Percentiles rank a stretch among this genome's conserved stretches.
Conservation (phyloP, 768 basidiomycete genomes). For the Boletus eberwhitei region DNA sequence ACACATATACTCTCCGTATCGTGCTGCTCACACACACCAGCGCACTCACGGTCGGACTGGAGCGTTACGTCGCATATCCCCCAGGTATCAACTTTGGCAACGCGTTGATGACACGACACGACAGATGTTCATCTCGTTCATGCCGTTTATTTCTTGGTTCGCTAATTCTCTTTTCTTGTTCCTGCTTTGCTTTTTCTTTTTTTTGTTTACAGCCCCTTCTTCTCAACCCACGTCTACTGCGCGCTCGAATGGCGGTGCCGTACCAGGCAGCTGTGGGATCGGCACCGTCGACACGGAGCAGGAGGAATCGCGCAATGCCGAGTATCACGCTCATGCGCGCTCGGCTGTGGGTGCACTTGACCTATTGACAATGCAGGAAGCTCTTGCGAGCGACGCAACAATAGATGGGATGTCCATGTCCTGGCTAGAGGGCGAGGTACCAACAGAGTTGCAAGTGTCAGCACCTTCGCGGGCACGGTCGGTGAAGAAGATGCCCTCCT, state of each 20-base stretch:
- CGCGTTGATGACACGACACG: slow-evolving; percentile 29
- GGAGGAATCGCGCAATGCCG: slow-evolving; percentile 21
- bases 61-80: slow-evolving; percentile 70
- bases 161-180: background rate
- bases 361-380: background rate
- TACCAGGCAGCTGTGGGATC: slow-evolving; percentile 30
- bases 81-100: slow-evolving; percentile 61
- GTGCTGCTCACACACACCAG: slow-evolving; percentile 11
- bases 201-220: background rate
- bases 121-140: slow-evolving; percentile 10
- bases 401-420: background rate
- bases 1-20: background rate
- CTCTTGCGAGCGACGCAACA: background rate
- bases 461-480: slow-evolving; percentile 8
- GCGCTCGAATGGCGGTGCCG: slow-evolving; percentile 20
- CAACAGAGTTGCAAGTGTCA: background rate
- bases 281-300: slow-evolving; percentile 19
- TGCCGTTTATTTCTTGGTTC: background rate
- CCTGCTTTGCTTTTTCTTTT: no score
- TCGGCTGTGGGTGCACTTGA: no score
- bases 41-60: slow-evolving; percentile 57
- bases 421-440: background rate
- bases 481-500: slow-evolving; percentile 8
- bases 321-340: slow-evolving; percentile 2
- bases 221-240: slow-evolving; percentile 3